These are phyloP conservation scores for Myxozyma nipponensis DNA, from an alignment of 805 yeast genomes.

Conservation along the genomic window DNA sequence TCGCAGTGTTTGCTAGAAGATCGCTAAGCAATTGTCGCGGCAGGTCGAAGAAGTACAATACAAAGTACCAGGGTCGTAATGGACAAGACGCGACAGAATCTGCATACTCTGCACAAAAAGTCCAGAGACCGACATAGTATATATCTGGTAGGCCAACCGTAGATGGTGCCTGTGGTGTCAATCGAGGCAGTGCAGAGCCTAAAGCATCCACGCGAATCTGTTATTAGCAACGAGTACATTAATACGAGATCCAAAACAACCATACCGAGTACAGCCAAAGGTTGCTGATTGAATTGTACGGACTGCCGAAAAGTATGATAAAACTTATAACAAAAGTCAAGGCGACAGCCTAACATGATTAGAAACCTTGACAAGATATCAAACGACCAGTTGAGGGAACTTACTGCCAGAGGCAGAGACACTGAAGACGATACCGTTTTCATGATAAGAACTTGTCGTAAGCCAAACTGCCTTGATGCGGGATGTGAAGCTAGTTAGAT, in stretches of 20 bases:
- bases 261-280: conserved; percentile 5
- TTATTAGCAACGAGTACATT: neutral
- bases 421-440: no score
- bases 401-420: no score
- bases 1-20: conserved; percentile 1
- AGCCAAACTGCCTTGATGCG: no score
- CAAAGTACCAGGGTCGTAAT: conserved; percentile 7
- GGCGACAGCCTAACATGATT: neutral
- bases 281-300: neutral
- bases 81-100: conserved; percentile 4
- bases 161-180: conserved; percentile 12
- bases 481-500: no score
- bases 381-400: no score
- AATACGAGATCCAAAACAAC: neutral
- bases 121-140: conserved; percentile 23
- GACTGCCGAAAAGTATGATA: conserved; percentile 1
- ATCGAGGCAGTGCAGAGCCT: conserved; percentile 18
- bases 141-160: conserved; percentile 23
- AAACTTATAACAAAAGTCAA: neutral
- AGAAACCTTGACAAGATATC: no score
- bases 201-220: conserved; percentile 18
- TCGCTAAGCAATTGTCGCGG: conserved; percentile 6
- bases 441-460: no score
- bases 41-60: conserved; percentile 20
- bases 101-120: conserved; percentile 9